A percentile compares a stretch with the other conserved stretches of the same genome.
phyloP scores from a whole-genome alignment of 2,329 filamentous ascomycete genomes.

The Xylaria sp. region DNA sequence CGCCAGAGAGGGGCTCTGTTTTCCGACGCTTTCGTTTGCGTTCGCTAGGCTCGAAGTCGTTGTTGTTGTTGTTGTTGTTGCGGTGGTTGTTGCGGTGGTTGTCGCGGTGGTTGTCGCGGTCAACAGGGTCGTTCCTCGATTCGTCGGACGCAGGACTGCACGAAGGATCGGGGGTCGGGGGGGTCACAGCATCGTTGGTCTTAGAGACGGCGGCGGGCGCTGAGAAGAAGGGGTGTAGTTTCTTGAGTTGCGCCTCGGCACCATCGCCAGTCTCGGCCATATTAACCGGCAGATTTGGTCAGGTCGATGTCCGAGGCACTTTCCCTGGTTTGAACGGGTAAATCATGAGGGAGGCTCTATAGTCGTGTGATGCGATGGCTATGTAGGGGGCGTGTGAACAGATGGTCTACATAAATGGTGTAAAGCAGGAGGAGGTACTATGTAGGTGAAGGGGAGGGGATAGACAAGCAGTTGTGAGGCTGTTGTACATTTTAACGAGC shows the following conservation, averaged over 20 bases:
- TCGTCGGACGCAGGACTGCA: slow-evolving; percentile 47
- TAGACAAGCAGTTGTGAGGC: background rate
- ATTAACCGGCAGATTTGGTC: slow-evolving; percentile 42
- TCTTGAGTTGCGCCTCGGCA: slow-evolving; percentile 53
- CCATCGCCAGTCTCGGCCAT: slow-evolving; percentile 56
- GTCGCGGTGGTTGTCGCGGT: slow-evolving; percentile 35
- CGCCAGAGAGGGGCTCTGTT: slow-evolving; percentile 47
- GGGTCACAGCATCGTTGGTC: slow-evolving; percentile 35
- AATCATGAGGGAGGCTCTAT: slow-evolving; percentile 20
- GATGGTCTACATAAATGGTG: background rate
- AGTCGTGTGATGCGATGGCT: background rate
- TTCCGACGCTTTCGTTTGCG: slow-evolving; percentile 57
- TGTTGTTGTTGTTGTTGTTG: too few relatives aligned
- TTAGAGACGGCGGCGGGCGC: slow-evolving; percentile 42
- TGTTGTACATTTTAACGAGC: background rate
- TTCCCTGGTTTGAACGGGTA: background rate
- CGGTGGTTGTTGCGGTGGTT: slow-evolving; percentile 39
- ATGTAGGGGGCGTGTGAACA: background rate
- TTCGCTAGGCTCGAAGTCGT: slow-evolving; percentile 43
- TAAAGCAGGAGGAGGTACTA: background rate
- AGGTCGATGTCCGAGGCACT: slow-evolving; percentile 16
- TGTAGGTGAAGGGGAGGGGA: background rate
- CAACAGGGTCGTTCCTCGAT: slow-evolving; percentile 24
- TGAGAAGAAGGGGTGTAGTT: slow-evolving; percentile 66
- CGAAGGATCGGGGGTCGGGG: slow-evolving; percentile 48